Evolutionary conservation across 305 asterid species (phyloP).

Genomic region (Solanum hybrid): DNA sequence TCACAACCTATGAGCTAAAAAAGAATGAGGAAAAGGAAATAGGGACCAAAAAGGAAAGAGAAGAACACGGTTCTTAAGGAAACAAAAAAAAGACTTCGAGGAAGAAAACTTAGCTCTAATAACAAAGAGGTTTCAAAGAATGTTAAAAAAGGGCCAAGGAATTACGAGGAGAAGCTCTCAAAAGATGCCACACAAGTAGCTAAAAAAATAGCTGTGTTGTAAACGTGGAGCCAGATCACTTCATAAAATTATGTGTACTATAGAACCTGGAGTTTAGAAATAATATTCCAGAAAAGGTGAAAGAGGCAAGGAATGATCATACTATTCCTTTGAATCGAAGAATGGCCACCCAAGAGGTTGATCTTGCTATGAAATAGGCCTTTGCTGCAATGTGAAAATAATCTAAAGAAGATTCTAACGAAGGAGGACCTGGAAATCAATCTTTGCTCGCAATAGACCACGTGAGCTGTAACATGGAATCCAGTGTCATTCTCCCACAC

Average conservation of each 20-base stretch:
- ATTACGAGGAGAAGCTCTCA: not conserved
- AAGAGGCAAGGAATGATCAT: not conserved
- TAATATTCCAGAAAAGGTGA: not conserved
- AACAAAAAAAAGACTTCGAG: not conserved
- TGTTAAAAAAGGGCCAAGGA: not conserved
- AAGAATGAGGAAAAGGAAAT: not conserved
- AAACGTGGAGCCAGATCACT: not conserved
- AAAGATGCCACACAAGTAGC: not conserved
- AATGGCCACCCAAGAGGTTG: not conserved
- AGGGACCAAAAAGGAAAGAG: no score
- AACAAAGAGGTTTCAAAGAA: not conserved
- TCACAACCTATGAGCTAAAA: not conserved
- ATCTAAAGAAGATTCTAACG: not conserved
- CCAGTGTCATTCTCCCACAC: not conserved
- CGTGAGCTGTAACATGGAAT: not conserved
- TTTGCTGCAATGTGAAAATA: not conserved
- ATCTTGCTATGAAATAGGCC: not conserved
- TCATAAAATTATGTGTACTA: not conserved
- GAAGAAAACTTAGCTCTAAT: not conserved
- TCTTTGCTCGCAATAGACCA: not conserved
- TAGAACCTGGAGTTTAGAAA: not conserved
- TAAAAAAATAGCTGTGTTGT: not conserved
- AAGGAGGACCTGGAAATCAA: not conserved
- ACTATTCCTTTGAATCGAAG: not conserved
- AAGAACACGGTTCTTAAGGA: not conserved